A percentile compares a stretch with the other conserved stretches of the same genome.
These are phyloP conservation scores for Glutinoglossum americanum DNA, from an alignment of 495 filamentous ascomycete genomes.

Conservation along the genomic window DNA sequence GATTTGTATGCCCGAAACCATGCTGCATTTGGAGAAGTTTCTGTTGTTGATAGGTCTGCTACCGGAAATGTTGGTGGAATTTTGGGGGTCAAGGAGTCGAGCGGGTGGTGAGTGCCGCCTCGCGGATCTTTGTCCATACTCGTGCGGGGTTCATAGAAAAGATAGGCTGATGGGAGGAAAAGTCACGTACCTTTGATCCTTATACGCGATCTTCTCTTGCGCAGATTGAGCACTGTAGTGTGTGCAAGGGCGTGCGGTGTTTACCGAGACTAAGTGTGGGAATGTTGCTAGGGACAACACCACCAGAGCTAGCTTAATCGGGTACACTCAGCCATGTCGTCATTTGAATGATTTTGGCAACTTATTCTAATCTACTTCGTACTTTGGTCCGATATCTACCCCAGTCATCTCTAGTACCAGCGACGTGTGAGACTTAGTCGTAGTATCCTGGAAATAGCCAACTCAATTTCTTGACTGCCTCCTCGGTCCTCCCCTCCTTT, in stretches of 20 bases:
- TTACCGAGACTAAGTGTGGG: not conserved
- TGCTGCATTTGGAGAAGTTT: not conserved
- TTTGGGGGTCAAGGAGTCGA: too few species aligned
- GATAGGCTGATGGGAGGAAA: not conserved
- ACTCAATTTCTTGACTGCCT: constrained; percentile 39
- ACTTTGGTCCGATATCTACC: too few species aligned
- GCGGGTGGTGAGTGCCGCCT: too few species aligned
- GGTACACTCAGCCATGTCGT: not conserved
- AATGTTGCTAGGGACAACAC: not conserved
- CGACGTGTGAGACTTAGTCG: not conserved
- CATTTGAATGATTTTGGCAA: too few species aligned
- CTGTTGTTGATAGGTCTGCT: not conserved
- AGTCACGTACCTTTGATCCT: not conserved
- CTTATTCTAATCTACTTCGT: too few species aligned
- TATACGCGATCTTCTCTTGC: not conserved
- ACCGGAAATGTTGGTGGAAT: too few species aligned
- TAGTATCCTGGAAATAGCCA: constrained; percentile 46
- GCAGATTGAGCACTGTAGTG: not conserved
- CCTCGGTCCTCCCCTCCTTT: constrained; percentile 16
- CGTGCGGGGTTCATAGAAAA: not conserved
- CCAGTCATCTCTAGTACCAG: not conserved
- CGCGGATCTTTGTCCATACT: not conserved
- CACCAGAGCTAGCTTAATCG: not conserved
- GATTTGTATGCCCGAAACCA: not conserved
- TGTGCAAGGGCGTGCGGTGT: too few species aligned